Evolutionary conservation across 495 filamentous ascomycete genomes (phyloP).

Genomic region (Hyphodiscus hymeniophilus): DNA sequence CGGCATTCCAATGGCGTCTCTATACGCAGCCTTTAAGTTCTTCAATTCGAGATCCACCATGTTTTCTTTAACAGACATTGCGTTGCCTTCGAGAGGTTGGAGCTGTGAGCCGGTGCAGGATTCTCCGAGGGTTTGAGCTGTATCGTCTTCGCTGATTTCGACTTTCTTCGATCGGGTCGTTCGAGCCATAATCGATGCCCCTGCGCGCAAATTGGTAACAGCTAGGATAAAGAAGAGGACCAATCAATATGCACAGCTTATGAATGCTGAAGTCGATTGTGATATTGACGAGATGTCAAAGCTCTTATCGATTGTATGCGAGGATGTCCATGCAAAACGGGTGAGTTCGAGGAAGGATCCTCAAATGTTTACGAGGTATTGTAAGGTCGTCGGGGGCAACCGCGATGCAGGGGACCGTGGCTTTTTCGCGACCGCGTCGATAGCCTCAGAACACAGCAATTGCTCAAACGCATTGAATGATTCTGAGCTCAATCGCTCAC

Average conservation of each 20-base stretch:
- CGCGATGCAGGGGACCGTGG: conserved; percentile 8
- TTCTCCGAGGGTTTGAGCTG: conserved; percentile 11
- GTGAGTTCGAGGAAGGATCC: neutral
- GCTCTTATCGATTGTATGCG: conserved; percentile 20
- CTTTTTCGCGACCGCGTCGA: conserved; percentile 7
- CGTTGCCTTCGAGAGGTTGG: conserved; percentile 4
- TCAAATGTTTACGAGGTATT: too few relatives aligned
- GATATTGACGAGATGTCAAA: conserved; percentile 12
- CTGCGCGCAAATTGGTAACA: neutral
- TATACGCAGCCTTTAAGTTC: conserved; percentile 20
- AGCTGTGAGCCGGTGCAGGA: neutral
- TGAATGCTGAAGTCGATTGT: conserved; percentile 13
- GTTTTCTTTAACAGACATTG: conserved; percentile 12
- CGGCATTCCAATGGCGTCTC: conserved; percentile 18
- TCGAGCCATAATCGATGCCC: conserved; percentile 25
- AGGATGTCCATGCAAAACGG: conserved; percentile 24
- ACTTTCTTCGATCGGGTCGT: conserved; percentile 25
- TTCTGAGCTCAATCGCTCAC: too few relatives aligned
- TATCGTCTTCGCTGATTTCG: conserved; percentile 16
- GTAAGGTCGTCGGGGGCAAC: conserved; percentile 5
- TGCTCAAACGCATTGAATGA: too few relatives aligned
- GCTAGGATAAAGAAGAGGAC: too few relatives aligned
- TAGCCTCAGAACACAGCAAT: too few relatives aligned
- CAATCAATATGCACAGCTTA: too few relatives aligned
- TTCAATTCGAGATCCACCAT: conserved; percentile 17